These are phyloP conservation scores for Aspergillus sclerotialis DNA, from an alignment of 2,329 filamentous ascomycete species.

Conservation along the genomic window DNA sequence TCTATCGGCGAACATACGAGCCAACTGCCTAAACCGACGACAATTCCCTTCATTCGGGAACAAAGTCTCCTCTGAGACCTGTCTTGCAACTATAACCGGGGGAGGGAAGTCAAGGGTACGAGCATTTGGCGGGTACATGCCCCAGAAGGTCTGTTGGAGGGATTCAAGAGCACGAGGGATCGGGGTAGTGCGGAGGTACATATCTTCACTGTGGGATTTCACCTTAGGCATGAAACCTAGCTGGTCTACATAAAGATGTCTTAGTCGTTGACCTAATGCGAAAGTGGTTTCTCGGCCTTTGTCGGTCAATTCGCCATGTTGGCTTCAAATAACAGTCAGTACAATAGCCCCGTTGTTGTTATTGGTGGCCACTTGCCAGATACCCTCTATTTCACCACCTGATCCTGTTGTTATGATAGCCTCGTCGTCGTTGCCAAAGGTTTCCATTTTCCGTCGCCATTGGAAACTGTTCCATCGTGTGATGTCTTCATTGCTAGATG, in stretches of 20 bases:
- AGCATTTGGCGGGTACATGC: slow-evolving; percentile 59
- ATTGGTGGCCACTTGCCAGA: slow-evolving; percentile 59
- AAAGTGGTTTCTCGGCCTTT: slow-evolving; percentile 65
- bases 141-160: slow-evolving; percentile 66
- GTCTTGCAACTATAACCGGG: slow-evolving; percentile 59
- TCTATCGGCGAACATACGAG: slow-evolving; percentile 63
- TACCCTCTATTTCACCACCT: slow-evolving; percentile 62
- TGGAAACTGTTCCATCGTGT: slow-evolving; percentile 52
- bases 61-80: slow-evolving; percentile 65
- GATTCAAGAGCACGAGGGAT: slow-evolving; percentile 71
- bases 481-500: slow-evolving; percentile 48
- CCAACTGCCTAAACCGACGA: slow-evolving; percentile 62
- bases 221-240: slow-evolving; percentile 61
- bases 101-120: slow-evolving; percentile 49
- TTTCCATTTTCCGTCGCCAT: slow-evolving; percentile 70
- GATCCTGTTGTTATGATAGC: slow-evolving; percentile 64
- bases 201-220: slow-evolving; percentile 50
- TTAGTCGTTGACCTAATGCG: slow-evolving; percentile 60
- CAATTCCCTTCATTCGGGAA: slow-evolving; percentile 73
- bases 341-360: not conserved
- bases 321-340: slow-evolving; percentile 26
- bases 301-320: slow-evolving; percentile 64
- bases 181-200: slow-evolving; percentile 69
- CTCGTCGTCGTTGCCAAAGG: slow-evolving; percentile 65
- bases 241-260: slow-evolving; percentile 67